Percentiles rank a stretch among this genome's conserved stretches.
Evolutionary conservation across 306 rosid species (phyloP).

Genomic region (Macrotyloma uniflorum): DNA sequence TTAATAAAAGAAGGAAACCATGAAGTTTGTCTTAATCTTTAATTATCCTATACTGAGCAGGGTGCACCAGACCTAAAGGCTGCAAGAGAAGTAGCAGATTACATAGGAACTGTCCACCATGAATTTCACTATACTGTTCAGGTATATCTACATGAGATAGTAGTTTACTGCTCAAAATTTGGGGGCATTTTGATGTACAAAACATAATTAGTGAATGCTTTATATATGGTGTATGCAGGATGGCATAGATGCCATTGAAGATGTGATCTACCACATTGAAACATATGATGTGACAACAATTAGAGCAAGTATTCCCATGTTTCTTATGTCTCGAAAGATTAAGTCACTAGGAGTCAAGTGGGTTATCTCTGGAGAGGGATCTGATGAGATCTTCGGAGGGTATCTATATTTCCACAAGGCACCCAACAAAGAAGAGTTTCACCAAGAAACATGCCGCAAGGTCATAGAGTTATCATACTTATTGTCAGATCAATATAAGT

Average conservation of each 20-base stretch:
- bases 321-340: slow-evolving; percentile 82
- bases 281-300: slow-evolving; percentile 87
- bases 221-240: slow-evolving; percentile 51
- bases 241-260: slow-evolving; percentile 89
- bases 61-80: slow-evolving; percentile 90
- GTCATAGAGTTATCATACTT: slow-evolving; percentile 41
- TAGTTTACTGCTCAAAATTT: background rate
- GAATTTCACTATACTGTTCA: slow-evolving; percentile 80
- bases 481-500: background rate
- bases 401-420: slow-evolving; percentile 92
- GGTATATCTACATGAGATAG: slow-evolving; percentile 43
- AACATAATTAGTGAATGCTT: slow-evolving; percentile 3
- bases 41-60: slow-evolving; percentile 43
- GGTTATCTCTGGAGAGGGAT: slow-evolving; percentile 93
- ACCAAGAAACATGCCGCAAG: slow-evolving; percentile 85
- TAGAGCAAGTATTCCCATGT: slow-evolving; percentile 90
- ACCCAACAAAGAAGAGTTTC: slow-evolving; percentile 89
- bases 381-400: slow-evolving; percentile 92
- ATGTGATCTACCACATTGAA: slow-evolving; percentile 79
- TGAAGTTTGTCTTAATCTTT: background rate
- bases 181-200: background rate
- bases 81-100: slow-evolving; percentile 85
- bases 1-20: background rate
- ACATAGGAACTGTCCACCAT: slow-evolving; percentile 81
- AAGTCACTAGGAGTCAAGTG: slow-evolving; percentile 81